These are phyloP conservation scores for Bipolaris oryzae DNA, from an alignment of 2,329 filamentous ascomycete genomes.

Conservation along the genomic window DNA sequence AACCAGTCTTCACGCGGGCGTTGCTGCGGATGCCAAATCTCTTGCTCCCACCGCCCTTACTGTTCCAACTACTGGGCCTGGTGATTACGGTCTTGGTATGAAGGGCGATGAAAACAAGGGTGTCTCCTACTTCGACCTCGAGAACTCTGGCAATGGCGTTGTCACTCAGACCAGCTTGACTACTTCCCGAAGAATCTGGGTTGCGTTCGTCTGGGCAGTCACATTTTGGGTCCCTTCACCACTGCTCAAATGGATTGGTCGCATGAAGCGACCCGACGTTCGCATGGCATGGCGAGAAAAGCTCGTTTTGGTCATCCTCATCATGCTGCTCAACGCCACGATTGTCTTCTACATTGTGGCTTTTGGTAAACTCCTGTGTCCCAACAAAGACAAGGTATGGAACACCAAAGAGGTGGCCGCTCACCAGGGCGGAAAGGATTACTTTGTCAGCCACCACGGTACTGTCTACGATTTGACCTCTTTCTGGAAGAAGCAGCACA, in stretches of 20 bases:
- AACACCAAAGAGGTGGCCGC: constrained; percentile 68
- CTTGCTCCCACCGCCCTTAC: constrained; percentile 67
- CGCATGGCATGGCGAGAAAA: constrained; percentile 98
- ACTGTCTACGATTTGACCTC: constrained; percentile 90
- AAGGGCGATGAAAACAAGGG: constrained; percentile 74
- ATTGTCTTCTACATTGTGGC: constrained; percentile 92
- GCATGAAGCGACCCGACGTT: constrained; percentile 97
- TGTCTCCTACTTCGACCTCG: constrained; percentile 72
- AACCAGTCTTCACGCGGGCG: constrained; percentile 54
- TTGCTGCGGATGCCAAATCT: constrained; percentile 49
- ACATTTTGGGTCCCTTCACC: constrained; percentile 97
- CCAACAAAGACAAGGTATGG: constrained; percentile 92
- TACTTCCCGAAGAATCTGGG: constrained; percentile 74
- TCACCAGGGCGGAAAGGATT: constrained; percentile 77
- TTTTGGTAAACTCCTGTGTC: constrained; percentile 85
- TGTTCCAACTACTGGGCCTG: constrained; percentile 59
- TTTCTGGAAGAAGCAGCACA: constrained; percentile 86
- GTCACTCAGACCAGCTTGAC: constrained; percentile 73
- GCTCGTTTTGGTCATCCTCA: constrained; percentile 79
- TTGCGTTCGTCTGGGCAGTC: constrained; percentile 78
- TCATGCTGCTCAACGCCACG: constrained; percentile 77
- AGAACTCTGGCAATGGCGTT: constrained; percentile 76
- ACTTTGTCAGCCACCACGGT: constrained; percentile 85
- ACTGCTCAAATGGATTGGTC: constrained; percentile 76
- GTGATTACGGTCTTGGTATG: constrained; percentile 86